Conservation (phyloP, 345 rosid species). For the Cochlearia excelsa region DNA sequence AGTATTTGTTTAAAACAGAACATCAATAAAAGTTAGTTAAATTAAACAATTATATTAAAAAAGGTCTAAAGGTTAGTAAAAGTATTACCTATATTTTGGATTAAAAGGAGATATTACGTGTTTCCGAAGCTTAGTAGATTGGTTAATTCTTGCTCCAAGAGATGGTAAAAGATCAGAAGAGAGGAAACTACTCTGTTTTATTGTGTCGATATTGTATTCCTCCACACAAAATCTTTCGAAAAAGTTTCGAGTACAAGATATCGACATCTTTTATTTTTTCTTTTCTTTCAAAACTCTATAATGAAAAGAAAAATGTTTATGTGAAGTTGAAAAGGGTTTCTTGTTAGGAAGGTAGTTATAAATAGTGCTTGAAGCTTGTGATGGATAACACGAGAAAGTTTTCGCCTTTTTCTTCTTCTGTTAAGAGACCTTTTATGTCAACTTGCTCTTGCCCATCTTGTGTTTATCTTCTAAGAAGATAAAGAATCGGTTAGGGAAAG, state of each 20-base stretch:
- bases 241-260: slow-evolving; percentile 57
- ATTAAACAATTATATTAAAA: background rate
- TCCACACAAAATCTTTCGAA: slow-evolving; percentile 73
- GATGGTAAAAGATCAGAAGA: slow-evolving; percentile 86
- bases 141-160: slow-evolving; percentile 90
- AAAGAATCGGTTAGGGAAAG: slow-evolving; percentile 27
- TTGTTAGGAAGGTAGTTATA: slow-evolving; percentile 41
- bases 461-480: background rate
- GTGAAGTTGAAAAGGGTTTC: slow-evolving; percentile 28
- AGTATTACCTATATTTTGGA: slow-evolving; percentile 61
- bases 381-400: slow-evolving; percentile 47
- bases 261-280: slow-evolving; percentile 45
- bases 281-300: background rate
- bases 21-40: background rate
- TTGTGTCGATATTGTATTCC: slow-evolving; percentile 47
- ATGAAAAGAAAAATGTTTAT: background rate
- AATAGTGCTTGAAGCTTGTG: slow-evolving; percentile 45
- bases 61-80: background rate
- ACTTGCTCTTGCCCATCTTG: slow-evolving; percentile 36
- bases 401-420: slow-evolving; percentile 31
- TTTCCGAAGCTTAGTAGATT: slow-evolving; percentile 67
- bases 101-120: slow-evolving; percentile 75
- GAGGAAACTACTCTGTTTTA: slow-evolving; percentile 57
- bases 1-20: slow-evolving; percentile 29
- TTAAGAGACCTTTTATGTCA: slow-evolving; percentile 36